Evolutionary conservation across 768 basidiomycete species (phyloP).

Genomic region (Suillus variegatus): DNA sequence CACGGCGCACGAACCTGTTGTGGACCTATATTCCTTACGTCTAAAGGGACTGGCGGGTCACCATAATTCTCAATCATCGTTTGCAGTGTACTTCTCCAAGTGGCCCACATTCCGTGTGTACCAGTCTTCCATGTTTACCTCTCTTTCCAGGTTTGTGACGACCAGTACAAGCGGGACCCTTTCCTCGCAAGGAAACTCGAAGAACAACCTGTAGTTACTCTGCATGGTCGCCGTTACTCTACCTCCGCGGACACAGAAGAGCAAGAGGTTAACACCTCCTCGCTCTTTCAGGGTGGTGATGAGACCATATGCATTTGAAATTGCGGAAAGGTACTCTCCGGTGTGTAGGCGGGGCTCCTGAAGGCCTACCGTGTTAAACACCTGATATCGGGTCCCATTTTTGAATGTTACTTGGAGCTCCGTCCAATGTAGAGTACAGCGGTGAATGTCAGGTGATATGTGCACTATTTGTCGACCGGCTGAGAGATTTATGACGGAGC

Average conservation of each 20-base stretch:
- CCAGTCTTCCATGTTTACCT: conserved; percentile 35
- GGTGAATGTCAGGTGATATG: conserved; percentile 29
- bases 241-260: conserved; percentile 43
- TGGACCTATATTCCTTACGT: no score
- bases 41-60: no score
- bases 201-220: conserved; percentile 44
- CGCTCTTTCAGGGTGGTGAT: conserved; percentile 29
- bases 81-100: conserved; percentile 29
- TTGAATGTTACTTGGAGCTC: conserved; percentile 27
- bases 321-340: conserved; percentile 28
- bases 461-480: conserved; percentile 25
- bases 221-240: conserved; percentile 37
- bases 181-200: conserved; percentile 41
- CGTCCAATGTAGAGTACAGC: conserved; percentile 39
- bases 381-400: conserved; percentile 25
- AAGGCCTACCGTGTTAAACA: conserved; percentile 36
- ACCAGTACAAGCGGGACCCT: conserved; percentile 32
- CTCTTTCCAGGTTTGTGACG: conserved; percentile 43
- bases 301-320: conserved; percentile 33
- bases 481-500: conserved; percentile 35
- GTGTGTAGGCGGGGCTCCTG: conserved; percentile 30
- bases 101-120: conserved; percentile 29
- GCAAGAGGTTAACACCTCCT: conserved; percentile 41
- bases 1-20: not conserved
- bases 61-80: no score